A percentile compares a stretch with the other conserved stretches of the same genome.
Evolutionary conservation across 345 rosid genomes (phyloP).

Genomic region (Dimocarpus longan): DNA sequence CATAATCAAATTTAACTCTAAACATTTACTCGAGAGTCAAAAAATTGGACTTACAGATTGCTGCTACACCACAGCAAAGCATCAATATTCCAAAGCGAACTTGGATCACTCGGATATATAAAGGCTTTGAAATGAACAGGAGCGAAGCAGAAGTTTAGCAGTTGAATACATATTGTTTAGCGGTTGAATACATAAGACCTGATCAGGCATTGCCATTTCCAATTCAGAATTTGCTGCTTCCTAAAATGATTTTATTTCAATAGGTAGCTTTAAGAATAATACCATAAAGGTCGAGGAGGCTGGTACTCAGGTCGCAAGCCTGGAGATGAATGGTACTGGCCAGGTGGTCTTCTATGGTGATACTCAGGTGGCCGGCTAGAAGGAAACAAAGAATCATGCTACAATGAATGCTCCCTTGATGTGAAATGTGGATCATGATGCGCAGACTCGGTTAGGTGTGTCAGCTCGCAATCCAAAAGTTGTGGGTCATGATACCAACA

Average conservation of each 20-base stretch:
- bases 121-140: neutral
- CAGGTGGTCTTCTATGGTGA: neutral
- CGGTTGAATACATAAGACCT: too few species aligned
- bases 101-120: neutral
- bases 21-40: neutral
- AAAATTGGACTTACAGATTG: neutral
- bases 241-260: neutral
- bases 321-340: neutral
- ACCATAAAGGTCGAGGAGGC: neutral
- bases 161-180: too few species aligned
- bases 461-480: neutral
- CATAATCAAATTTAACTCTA: neutral
- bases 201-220: neutral
- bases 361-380: slow-evolving; percentile 6
- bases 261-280: neutral
- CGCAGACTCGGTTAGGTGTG: neutral
- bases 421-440: neutral
- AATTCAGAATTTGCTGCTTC: neutral
- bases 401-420: neutral
- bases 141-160: neutral
- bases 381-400: slow-evolving; percentile 4
- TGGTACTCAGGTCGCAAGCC: neutral
- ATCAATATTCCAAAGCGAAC: neutral
- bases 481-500: neutral
- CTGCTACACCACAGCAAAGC: neutral